These are phyloP conservation scores for Boletus semigastroideus DNA, from an alignment of 1,284 basidiomycete genomes.

Conservation along the genomic window DNA sequence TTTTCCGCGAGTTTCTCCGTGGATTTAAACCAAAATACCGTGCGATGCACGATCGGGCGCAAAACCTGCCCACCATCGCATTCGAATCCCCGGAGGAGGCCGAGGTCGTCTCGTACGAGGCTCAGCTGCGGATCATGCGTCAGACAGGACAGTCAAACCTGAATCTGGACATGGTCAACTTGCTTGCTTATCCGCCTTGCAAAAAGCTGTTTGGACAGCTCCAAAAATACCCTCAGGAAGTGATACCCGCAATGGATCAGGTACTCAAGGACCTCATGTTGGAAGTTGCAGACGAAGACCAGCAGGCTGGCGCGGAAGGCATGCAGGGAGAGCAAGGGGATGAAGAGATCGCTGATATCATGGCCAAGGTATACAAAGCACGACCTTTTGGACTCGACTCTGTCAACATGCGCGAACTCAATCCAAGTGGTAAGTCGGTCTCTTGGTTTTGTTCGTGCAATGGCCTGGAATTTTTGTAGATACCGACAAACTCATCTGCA, in stretches of 20 bases:
- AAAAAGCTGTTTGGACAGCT: constrained; percentile 82
- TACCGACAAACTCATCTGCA: constrained; percentile 93
- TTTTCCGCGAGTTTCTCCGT: constrained; percentile 86
- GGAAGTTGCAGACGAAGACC: constrained; percentile 77
- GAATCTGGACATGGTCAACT: constrained; percentile 88
- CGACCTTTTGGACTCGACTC: constrained; percentile 83
- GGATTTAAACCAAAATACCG: constrained; percentile 96
- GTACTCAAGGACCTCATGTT: constrained; percentile 90
- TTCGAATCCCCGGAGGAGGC: constrained; percentile 66
- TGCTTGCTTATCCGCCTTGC: constrained; percentile 86
- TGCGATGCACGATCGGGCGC: constrained; percentile 68
- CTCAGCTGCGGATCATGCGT: constrained; percentile 84
- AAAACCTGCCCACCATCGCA: constrained; percentile 50
- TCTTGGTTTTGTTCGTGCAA: background rate
- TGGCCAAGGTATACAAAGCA: constrained; percentile 85
- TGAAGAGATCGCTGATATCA: constrained; percentile 78
- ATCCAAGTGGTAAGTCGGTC: constrained; percentile 70
- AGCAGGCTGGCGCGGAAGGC: constrained; percentile 62
- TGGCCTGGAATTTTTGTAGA: constrained; percentile 49
- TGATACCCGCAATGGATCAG: constrained; percentile 96
- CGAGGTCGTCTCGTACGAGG: constrained; percentile 75
- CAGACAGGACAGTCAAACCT: constrained; percentile 89
- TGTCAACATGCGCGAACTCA: constrained; percentile 90
- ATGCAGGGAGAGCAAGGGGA: constrained; percentile 73
- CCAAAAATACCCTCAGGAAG: constrained; percentile 93